Percentiles rank a stretch among this genome's conserved stretches.
phyloP scores from a whole-genome alignment of 495 filamentous ascomycete genomes.

The Penicillium ucsense region DNA sequence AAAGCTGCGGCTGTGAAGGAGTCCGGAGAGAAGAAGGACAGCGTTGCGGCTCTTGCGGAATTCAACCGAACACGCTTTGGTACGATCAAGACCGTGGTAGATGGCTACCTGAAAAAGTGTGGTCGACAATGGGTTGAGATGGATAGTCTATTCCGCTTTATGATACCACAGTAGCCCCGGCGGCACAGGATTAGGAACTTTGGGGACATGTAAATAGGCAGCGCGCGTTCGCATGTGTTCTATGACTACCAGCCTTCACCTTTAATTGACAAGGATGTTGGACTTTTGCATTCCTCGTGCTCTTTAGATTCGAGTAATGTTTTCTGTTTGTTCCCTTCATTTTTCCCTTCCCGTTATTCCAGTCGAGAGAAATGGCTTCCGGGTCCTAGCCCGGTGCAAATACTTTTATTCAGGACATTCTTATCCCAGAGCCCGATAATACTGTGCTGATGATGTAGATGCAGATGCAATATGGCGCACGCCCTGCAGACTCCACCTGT shows the following conservation, averaged over 20 bases:
- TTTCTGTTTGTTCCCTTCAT: too few species aligned
- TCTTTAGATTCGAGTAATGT: too few species aligned
- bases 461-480: background rate
- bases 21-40: constrained; percentile 45
- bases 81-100: constrained; percentile 67
- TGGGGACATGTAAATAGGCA: constrained; percentile 18
- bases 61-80: constrained; percentile 70
- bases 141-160: constrained; percentile 78
- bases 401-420: too few species aligned
- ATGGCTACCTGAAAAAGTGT: constrained; percentile 83
- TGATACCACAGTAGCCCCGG: constrained; percentile 28
- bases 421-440: too few species aligned
- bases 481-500: background rate
- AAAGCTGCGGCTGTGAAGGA: constrained; percentile 41
- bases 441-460: too few species aligned
- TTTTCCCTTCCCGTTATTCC: too few species aligned
- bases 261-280: too few species aligned
- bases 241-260: background rate
- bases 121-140: constrained; percentile 94
- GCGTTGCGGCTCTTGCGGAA: constrained; percentile 58
- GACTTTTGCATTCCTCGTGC: too few species aligned
- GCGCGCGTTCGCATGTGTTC: constrained; percentile 1
- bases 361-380: too few species aligned
- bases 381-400: too few species aligned
- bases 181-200: constrained; percentile 8